Conservation (phyloP, 163 green algal genomes). For the Chloromonas sp. region DNA sequence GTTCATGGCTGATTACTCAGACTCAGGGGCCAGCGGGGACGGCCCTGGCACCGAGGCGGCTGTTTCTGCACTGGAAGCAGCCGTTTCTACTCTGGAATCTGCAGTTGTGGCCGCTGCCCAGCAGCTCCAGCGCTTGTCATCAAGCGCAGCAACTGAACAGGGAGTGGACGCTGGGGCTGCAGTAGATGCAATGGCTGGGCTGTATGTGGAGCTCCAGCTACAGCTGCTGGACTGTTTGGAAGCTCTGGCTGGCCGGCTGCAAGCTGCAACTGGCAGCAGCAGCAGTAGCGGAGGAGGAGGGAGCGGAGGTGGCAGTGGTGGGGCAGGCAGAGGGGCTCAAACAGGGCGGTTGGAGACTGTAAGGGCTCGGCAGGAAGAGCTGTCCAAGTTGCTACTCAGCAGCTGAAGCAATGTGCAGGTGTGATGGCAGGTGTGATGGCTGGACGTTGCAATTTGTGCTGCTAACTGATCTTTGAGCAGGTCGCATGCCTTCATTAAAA, state of each 20-base stretch:
- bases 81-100: constrained; percentile 2
- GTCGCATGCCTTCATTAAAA: too few species aligned
- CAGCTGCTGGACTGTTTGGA: constrained; percentile 28
- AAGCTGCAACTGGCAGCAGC: not conserved
- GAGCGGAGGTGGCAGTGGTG: not conserved
- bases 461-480: too few species aligned
- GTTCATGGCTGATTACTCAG: constrained; percentile 8
- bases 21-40: too few species aligned
- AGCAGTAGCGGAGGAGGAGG: too few species aligned
- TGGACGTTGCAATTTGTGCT: too few species aligned
- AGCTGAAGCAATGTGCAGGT: too few species aligned
- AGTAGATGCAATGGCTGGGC: constrained; percentile 19
- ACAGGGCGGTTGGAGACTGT: not conserved
- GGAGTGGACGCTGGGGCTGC: not conserved
- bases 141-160: not conserved
- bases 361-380: not conserved
- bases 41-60: too few species aligned
- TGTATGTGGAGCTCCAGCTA: constrained; percentile 29
- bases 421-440: not conserved
- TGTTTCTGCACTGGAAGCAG: constrained; percentile 6
- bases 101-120: constrained; percentile 1
- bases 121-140: constrained; percentile 15
- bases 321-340: not conserved
- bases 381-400: not conserved
- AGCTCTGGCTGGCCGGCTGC: not conserved